phyloP scores from a whole-genome alignment of 2,329 filamentous ascomycete species.

The Microsporum audouinii region DNA sequence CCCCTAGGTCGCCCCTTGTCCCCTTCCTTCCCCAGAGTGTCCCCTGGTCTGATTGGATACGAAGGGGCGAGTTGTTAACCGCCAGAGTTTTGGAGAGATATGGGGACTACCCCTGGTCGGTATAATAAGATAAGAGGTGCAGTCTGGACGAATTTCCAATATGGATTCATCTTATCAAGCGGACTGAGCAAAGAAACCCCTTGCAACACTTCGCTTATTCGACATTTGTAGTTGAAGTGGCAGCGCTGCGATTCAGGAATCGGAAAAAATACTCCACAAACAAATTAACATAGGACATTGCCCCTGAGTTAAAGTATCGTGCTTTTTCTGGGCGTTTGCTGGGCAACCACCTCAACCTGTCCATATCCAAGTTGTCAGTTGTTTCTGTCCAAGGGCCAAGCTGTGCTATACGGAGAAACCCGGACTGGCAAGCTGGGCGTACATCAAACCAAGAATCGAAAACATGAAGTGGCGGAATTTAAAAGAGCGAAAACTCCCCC shows the following conservation, averaged over 20 bases:
- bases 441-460: background rate
- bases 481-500: background rate
- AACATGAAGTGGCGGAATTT: background rate
- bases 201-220: background rate
- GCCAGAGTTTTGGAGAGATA: background rate
- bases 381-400: background rate
- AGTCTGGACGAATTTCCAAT: background rate
- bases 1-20: background rate
- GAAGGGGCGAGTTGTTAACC: background rate
- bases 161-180: background rate
- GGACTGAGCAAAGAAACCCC: background rate
- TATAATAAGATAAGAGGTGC: background rate
- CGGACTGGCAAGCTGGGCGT: background rate
- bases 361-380: background rate
- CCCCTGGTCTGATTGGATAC: conserved; percentile 1
- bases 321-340: conserved; percentile 1
- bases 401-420: background rate
- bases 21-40: background rate
- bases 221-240: background rate
- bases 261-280: background rate
- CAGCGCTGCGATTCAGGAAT: background rate
- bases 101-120: background rate
- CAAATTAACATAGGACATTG: background rate
- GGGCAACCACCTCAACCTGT: background rate
- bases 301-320: background rate